phyloP scores from a whole-genome alignment of 495 filamentous ascomycete species.

The Penicillium verhagenii region DNA sequence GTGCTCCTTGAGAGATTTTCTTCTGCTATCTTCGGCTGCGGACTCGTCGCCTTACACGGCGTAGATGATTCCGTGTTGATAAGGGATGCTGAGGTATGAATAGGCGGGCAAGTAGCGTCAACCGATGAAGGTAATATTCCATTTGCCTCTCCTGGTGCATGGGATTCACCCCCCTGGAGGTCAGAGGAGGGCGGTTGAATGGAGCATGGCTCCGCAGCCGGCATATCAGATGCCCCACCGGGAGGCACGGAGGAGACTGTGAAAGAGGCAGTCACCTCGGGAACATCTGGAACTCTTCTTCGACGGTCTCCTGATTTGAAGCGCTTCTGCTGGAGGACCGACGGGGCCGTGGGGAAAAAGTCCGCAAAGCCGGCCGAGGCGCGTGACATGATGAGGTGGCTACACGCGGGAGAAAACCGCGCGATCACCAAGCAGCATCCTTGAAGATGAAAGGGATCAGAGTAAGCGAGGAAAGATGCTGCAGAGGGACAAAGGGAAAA shows the following conservation, averaged over 20 bases:
- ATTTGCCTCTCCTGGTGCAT: slow-evolving; percentile 59
- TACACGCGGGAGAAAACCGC: slow-evolving; percentile 41
- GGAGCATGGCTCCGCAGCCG: slow-evolving; percentile 6
- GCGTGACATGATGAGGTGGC: slow-evolving; percentile 68
- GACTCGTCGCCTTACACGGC: slow-evolving; percentile 55
- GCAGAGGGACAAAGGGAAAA: background rate
- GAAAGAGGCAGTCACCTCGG: slow-evolving; percentile 2
- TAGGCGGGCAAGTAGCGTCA: slow-evolving; percentile 48
- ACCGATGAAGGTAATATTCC: slow-evolving; percentile 1
- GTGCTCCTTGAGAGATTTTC: slow-evolving; percentile 18
- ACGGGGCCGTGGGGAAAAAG: slow-evolving; percentile 86
- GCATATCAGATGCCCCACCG: slow-evolving; percentile 16
- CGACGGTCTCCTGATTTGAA: slow-evolving; percentile 43
- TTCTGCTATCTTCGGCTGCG: slow-evolving; percentile 38
- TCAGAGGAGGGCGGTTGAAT: slow-evolving; percentile 16
- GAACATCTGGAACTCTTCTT: slow-evolving; percentile 20
- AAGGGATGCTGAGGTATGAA: slow-evolving; percentile 69
- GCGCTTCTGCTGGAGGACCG: slow-evolving; percentile 58
- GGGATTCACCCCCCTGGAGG: slow-evolving; percentile 59
- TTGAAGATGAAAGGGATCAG: slow-evolving; percentile 29
- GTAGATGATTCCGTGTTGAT: slow-evolving; percentile 77
- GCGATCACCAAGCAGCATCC: slow-evolving; percentile 44
- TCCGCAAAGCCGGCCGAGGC: slow-evolving; percentile 80
- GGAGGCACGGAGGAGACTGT: slow-evolving; percentile 14
- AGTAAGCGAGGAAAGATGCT: slow-evolving; percentile 22